Percentiles rank a stretch among this genome's conserved stretches.
phyloP scores from a whole-genome alignment of 1,284 basidiomycete genomes.

The Naganishia sp. region DNA sequence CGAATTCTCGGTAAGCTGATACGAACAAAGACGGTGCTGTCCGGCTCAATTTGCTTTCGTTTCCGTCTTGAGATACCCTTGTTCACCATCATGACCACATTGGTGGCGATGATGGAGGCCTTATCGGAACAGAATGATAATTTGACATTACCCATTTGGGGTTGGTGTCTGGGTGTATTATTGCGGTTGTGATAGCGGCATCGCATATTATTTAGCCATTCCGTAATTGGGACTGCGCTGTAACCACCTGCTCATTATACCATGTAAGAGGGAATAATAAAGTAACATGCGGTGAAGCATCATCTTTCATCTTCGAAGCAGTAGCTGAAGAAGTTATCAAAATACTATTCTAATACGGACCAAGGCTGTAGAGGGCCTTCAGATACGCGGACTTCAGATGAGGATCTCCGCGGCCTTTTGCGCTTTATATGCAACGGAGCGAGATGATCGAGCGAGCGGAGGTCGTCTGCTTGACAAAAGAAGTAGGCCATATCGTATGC shows the following conservation, averaged over 20 bases:
- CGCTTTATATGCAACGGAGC: too few species aligned
- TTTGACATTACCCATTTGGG: slow-evolving; percentile 81
- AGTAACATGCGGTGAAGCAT: too few species aligned
- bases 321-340: too few species aligned
- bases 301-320: too few species aligned
- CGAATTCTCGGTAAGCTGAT: slow-evolving; percentile 67
- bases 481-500: slow-evolving; percentile 5
- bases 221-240: too few species aligned
- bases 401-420: too few species aligned
- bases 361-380: too few species aligned
- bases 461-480: slow-evolving; percentile 13
- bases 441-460: slow-evolving; percentile 8
- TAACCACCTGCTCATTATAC: too few species aligned
- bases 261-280: too few species aligned
- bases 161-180: slow-evolving; percentile 62
- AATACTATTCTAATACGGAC: too few species aligned
- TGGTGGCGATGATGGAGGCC: slow-evolving; percentile 78
- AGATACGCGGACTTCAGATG: too few species aligned
- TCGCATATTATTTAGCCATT: too few species aligned
- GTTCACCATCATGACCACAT: slow-evolving; percentile 56
- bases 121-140: slow-evolving; percentile 93
- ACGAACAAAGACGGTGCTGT: background rate
- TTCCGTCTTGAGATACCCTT: slow-evolving; percentile 18
- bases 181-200: slow-evolving; percentile 25
- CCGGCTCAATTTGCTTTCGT: slow-evolving; percentile 29